Evolutionary conservation across 352 stramenopile species (phyloP), one percentile per base, ranked within the genome.

Genomic region (Phytophthora ramorum): DNA sequence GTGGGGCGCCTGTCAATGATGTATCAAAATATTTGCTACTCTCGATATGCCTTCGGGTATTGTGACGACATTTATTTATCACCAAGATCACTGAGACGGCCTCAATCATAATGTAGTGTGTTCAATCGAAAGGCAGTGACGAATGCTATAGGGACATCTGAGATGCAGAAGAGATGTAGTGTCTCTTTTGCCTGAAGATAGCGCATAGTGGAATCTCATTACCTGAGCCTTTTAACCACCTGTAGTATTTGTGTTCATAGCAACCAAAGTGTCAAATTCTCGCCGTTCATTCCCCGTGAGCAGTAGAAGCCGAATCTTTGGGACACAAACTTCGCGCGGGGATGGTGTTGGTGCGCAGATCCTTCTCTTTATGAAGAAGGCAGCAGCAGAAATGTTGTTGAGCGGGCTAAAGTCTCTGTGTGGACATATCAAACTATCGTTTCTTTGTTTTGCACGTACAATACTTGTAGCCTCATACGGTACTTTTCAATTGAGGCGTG

Each of bases 131-230:
- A 79, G 83, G 85, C 87, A 69, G 70, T 95, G 87, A 95, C 82
- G 87, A 95, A 84, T 81, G 83, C 82, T 90, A 85, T 95, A 95
- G 87, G 87, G 87, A 95, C 87, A 95, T 95, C 87, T 90, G 87
- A 87, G 57, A 51, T 60, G 71, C 63, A 58, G 54, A 49, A 53
- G 65, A 67, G 41, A 78, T 77, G 62, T 78, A 72, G 71, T 73
- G 67, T 66, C 57, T 55, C 47, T 46, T 56, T 28, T 49, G 73
- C 66, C 58, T 95, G 86, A 92, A 85, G 86, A 95, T 83, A 90
- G 58, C 69, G 53, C 72, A 81, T 79, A 87, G 81, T 90, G 87
- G 87, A 95, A 95, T 95, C 87, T 95, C 87, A 95, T 95, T 95
- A 94, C 53, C 87, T 91, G 87, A 96, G 87, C 84, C 85, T 84